Conservation (phyloP, 2,329 filamentous ascomycete genomes). For the Diaporthe citriasiana region DNA sequence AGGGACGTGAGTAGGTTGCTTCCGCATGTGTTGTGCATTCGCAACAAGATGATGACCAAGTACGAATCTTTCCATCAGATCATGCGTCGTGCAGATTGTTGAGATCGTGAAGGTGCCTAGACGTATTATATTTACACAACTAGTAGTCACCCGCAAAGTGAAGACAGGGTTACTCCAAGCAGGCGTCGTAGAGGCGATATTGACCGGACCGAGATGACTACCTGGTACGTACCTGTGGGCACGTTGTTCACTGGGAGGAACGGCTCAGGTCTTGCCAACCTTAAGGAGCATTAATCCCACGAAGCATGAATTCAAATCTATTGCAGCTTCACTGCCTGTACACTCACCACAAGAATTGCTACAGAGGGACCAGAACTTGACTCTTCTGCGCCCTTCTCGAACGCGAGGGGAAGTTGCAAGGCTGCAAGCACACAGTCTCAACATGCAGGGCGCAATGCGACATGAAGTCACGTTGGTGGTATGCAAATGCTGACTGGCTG, state of each 20-base stretch:
- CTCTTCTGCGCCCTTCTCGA: neutral
- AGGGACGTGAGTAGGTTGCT: no score
- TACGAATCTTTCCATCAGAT: no score
- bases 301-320: no score
- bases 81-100: slow-evolving; percentile 77
- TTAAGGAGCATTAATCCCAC: no score
- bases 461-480: slow-evolving; percentile 25
- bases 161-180: slow-evolving; percentile 87
- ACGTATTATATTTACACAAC: slow-evolving; percentile 65
- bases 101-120: slow-evolving; percentile 80
- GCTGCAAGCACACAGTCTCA: slow-evolving; percentile 15
- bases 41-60: neutral
- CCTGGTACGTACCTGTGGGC: neutral
- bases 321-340: neutral
- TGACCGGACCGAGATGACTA: slow-evolving; percentile 97
- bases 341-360: neutral
- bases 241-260: slow-evolving; percentile 88
- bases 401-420: neutral
- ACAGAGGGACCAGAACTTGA: neutral
- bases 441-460: slow-evolving; percentile 15
- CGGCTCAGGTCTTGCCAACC: slow-evolving; percentile 71
- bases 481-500: slow-evolving; percentile 35
- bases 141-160: slow-evolving; percentile 84
- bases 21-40: neutral
- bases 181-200: slow-evolving; percentile 98